Evolutionary conservation across 345 rosid genomes (phyloP).

Genomic region (Psidium friedrichsthalianum): DNA sequence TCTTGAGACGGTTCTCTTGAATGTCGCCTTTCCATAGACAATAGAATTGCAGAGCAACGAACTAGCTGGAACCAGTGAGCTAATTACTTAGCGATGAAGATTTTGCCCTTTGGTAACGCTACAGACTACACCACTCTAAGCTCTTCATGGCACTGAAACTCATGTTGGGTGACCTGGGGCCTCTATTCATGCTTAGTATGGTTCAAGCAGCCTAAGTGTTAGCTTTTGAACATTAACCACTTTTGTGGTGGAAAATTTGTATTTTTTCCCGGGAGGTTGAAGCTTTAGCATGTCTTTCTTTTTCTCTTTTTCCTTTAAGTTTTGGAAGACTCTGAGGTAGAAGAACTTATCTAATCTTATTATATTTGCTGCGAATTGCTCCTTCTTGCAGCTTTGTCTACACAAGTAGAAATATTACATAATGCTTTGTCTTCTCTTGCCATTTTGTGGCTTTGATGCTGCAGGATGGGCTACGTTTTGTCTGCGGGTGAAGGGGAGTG

Average conservation of each 20-base stretch:
- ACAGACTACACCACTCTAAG: neutral
- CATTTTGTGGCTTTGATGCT: neutral
- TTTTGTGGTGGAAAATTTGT: neutral
- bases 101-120: neutral
- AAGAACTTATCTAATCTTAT: neutral
- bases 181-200: neutral
- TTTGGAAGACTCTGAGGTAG: neutral
- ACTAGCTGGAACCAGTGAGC: neutral
- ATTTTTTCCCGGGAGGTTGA: neutral
- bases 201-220: neutral
- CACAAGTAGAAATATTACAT: neutral
- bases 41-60: neutral
- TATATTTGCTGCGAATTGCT: neutral
- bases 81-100: neutral
- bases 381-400: neutral
- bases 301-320: neutral
- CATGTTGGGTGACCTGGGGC: neutral
- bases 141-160: neutral
- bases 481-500: slow-evolving; percentile 56
- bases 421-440: neutral
- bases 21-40: neutral
- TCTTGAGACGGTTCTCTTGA: neutral
- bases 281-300: neutral
- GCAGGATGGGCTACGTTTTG: slow-evolving; percentile 87
- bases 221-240: neutral